Evolutionary conservation across 257 asterid species (phyloP).

Genomic region (Verbena officinalis): DNA sequence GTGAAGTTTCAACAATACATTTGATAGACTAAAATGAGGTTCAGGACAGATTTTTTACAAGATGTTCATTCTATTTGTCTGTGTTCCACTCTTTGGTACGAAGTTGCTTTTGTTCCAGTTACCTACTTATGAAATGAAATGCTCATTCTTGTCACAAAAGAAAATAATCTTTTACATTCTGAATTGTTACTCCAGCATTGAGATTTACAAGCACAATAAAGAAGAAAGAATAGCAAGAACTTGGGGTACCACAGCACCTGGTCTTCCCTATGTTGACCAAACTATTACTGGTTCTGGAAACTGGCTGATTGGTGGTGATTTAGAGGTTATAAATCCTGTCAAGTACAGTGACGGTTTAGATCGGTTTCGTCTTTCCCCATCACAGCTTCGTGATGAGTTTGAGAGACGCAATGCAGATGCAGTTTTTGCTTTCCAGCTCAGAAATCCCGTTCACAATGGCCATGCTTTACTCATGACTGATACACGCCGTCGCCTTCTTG

Average conservation of each 20-base stretch:
- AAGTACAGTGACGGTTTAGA: constrained; percentile 76
- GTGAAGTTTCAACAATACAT: no score
- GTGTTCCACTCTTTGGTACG: neutral
- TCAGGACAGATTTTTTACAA: no score
- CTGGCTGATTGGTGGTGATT: constrained; percentile 93
- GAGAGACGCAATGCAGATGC: constrained; percentile 83
- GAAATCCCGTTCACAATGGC: constrained; percentile 95
- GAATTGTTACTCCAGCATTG: constrained; percentile 50
- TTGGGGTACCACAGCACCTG: constrained; percentile 92
- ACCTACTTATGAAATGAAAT: no score
- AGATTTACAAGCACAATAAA: constrained; percentile 88
- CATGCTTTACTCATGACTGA: constrained; percentile 91
- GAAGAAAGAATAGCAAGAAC: constrained; percentile 94
- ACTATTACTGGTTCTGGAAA: constrained; percentile 69
- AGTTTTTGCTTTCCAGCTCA: constrained; percentile 92
- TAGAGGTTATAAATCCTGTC: constrained; percentile 77
- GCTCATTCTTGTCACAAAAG: neutral
- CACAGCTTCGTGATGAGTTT: constrained; percentile 76
- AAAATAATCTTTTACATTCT: neutral
- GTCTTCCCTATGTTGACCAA: constrained; percentile 83
- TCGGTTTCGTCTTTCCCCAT: constrained; percentile 82
- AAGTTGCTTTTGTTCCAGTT: neutral
- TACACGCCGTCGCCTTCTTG: constrained; percentile 86
- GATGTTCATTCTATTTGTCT: neutral
- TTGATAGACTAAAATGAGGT: no score